A percentile compares a stretch with the other conserved stretches of the same genome.
phyloP scores from a whole-genome alignment of 345 rosid genomes.

The Erucastrum elatum region DNA sequence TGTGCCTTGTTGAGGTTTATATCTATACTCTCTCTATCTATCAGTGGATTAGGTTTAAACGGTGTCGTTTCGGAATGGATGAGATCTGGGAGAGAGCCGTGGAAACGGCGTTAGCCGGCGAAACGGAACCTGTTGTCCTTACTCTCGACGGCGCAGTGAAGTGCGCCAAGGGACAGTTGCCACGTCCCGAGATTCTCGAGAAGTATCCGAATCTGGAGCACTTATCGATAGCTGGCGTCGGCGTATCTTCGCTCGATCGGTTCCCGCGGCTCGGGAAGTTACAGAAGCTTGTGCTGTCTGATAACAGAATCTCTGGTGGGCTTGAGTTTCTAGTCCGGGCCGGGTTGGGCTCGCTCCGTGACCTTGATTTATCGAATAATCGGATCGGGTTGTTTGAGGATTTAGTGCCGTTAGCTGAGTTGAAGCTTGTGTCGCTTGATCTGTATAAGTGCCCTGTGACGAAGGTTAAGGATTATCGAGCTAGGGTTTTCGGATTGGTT shows the following conservation, averaged over 20 bases:
- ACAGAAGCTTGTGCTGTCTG: slow-evolving; percentile 64
- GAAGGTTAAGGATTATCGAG: slow-evolving; percentile 60
- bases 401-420: slow-evolving; percentile 64
- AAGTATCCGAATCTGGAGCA: slow-evolving; percentile 65
- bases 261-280: slow-evolving; percentile 62
- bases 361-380: slow-evolving; percentile 72
- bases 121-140: slow-evolving; percentile 49
- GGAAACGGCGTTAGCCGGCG: slow-evolving; percentile 65
- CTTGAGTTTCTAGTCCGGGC: slow-evolving; percentile 65
- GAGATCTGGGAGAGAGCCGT: slow-evolving; percentile 87
- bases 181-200: slow-evolving; percentile 52
- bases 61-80: slow-evolving; percentile 40
- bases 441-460: slow-evolving; percentile 87
- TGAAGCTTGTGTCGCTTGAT: slow-evolving; percentile 71
- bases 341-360: slow-evolving; percentile 61
- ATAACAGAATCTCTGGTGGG: slow-evolving; percentile 68
- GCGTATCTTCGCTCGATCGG: slow-evolving; percentile 67
- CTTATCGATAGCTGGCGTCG: slow-evolving; percentile 65
- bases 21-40: too few species aligned
- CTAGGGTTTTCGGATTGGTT: slow-evolving; percentile 77
- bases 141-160: slow-evolving; percentile 81
- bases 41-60: not conserved
- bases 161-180: slow-evolving; percentile 63
- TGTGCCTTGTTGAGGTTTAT: not conserved
- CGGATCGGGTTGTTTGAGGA: slow-evolving; percentile 71